Conservation (phyloP, 352 stramenopile genomes). For the Globisporangium sylvaticum region DNA sequence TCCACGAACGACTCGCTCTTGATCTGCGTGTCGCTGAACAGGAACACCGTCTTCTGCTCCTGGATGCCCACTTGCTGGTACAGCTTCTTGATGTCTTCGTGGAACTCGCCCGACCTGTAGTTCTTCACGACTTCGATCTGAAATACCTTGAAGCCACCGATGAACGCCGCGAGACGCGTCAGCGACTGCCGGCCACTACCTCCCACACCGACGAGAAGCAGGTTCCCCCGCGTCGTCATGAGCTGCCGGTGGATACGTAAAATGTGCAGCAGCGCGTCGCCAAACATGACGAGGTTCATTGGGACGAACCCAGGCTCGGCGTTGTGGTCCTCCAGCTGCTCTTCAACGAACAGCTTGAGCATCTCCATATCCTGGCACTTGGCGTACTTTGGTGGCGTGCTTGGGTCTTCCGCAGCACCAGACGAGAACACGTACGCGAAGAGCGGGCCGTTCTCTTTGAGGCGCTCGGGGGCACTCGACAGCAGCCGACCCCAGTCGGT, state of each 20-base stretch:
- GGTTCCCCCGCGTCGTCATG: slow-evolving; percentile 84
- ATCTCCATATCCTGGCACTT: slow-evolving; percentile 85
- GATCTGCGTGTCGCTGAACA: slow-evolving; percentile 94
- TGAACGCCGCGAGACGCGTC: slow-evolving; percentile 86
- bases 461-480: slow-evolving; percentile 43
- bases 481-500: slow-evolving; percentile 73
- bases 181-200: slow-evolving; percentile 89
- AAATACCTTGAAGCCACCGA: slow-evolving; percentile 87
- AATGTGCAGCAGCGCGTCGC: slow-evolving; percentile 89
- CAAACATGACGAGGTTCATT: slow-evolving; percentile 91
- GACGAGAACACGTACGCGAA: slow-evolving; percentile 81
- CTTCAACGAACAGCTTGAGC: slow-evolving; percentile 88
- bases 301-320: slow-evolving; percentile 82
- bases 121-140: slow-evolving; percentile 95
- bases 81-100: slow-evolving; percentile 92
- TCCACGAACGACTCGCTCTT: slow-evolving; percentile 92
- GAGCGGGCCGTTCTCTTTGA: slow-evolving; percentile 77
- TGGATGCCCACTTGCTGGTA: slow-evolving; percentile 76
- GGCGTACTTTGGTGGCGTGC: slow-evolving; percentile 39
- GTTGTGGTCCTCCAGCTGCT: slow-evolving; percentile 91
- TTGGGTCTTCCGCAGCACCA: slow-evolving; percentile 22
- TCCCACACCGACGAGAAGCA: slow-evolving; percentile 91
- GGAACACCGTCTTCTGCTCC: slow-evolving; percentile 86
- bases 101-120: slow-evolving; percentile 89
- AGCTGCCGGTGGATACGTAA: slow-evolving; percentile 89